Evolutionary conservation across 345 rosid genomes (phyloP).

Genomic region (Hirschfeldia incana): DNA sequence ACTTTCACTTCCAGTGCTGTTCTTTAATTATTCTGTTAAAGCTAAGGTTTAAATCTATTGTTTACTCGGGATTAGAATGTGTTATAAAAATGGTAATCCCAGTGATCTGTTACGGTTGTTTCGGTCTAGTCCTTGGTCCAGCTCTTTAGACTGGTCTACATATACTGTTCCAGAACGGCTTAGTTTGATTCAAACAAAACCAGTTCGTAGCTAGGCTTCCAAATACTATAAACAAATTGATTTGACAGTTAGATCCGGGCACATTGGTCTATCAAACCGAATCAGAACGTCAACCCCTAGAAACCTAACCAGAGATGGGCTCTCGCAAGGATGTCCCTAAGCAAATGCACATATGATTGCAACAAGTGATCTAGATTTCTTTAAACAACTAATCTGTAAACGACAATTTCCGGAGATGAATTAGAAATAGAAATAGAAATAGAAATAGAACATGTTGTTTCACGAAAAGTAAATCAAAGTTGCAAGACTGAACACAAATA

Average conservation of each 20-base stretch:
- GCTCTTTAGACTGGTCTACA: background rate
- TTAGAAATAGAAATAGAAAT: conserved; percentile 13
- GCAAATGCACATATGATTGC: background rate
- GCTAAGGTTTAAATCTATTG: background rate
- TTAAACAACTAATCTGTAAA: conserved; percentile 14
- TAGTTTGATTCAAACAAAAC: background rate
- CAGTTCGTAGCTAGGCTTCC: background rate
- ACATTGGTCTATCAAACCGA: background rate
- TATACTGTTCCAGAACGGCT: background rate
- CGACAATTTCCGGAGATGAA: background rate
- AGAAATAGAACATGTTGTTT: conserved; percentile 7
- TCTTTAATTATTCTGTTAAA: background rate
- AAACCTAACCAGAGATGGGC: background rate
- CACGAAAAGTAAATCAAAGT: conserved; percentile 15
- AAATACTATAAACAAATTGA: background rate
- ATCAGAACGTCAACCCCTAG: background rate
- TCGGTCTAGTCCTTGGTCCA: background rate
- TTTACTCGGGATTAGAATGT: background rate
- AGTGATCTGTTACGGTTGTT: background rate
- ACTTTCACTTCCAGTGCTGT: background rate
- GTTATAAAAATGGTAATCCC: background rate
- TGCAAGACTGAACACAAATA: conserved; percentile 11
- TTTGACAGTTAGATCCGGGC: background rate
- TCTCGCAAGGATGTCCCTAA: background rate
- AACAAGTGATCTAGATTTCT: background rate